Conservation (phyloP, 1,284 basidiomycete genomes). For the Ustilago loliicola region DNA sequence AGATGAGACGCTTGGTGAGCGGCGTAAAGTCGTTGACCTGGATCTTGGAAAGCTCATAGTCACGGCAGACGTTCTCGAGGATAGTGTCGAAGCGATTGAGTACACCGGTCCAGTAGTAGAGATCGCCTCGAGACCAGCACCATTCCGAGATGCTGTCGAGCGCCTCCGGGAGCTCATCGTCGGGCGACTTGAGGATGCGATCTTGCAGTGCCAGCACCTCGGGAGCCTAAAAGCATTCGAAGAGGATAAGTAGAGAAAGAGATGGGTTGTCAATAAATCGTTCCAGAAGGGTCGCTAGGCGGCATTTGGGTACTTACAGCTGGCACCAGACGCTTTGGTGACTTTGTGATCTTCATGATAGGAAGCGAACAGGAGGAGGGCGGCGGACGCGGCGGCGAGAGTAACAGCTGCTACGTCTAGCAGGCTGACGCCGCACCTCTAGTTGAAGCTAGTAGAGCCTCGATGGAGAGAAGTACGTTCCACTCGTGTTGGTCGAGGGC, state of each 20-base stretch:
- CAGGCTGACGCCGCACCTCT: slow-evolving; percentile 27
- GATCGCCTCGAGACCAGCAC: slow-evolving; percentile 96
- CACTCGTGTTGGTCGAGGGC: neutral
- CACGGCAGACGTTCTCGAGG: slow-evolving; percentile 83
- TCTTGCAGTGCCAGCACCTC: slow-evolving; percentile 59
- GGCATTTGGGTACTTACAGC: slow-evolving; percentile 47
- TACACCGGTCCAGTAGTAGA: slow-evolving; percentile 95
- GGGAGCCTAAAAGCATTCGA: slow-evolving; percentile 34
- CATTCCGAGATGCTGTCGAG: slow-evolving; percentile 74
- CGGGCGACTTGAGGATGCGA: slow-evolving; percentile 55
- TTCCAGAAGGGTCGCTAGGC: neutral
- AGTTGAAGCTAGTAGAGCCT: neutral
- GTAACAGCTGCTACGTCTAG: slow-evolving; percentile 14
- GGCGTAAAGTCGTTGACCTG: slow-evolving; percentile 84
- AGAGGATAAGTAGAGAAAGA: neutral
- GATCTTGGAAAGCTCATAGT: slow-evolving; percentile 75
- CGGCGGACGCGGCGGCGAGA: slow-evolving; percentile 8
- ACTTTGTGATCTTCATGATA: slow-evolving; percentile 69
- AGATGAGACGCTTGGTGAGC: slow-evolving; percentile 80
- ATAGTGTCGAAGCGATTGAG: slow-evolving; percentile 94
- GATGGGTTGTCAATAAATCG: neutral
- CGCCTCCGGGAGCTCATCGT: slow-evolving; percentile 63
- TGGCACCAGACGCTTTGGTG: slow-evolving; percentile 66
- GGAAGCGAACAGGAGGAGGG: neutral
- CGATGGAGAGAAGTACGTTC: neutral